Evolutionary conservation across 306 rosid genomes (phyloP), one percentile per base, ranked within the genome.

Genomic region (Cicer pinnatifidum): DNA sequence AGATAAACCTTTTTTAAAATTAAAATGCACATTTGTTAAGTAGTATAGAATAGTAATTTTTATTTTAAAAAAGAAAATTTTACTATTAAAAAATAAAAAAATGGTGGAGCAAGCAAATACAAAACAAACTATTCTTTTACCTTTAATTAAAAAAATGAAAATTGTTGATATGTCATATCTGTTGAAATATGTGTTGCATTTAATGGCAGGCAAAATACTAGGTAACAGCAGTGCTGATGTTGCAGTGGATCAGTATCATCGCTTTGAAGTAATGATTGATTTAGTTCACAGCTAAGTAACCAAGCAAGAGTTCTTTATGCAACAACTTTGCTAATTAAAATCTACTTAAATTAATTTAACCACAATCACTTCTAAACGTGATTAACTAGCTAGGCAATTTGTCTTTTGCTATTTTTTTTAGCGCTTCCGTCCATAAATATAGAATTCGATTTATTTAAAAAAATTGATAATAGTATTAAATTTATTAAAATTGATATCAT

Each of bases 241-340:
- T 46, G 87, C 97, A 5, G 95, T 89, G 77, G 97, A 91, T 81
- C 86, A 89, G 11, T 91, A 86, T 75, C 95, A 86, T 72, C 82
- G 81, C 20, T 89, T 77, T 66, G 62, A 85, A 23, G 97, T 81
- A 33, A 71, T 20, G 64, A 15, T 15, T 40, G 28, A 15, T 59
- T 37, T 16, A 63, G 0, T 52, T 71, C 33, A 8, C 39, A 33
- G 58, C 33, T 46, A 47, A 37, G 46, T 68, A 48, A 8, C 20
- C 59, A 43, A 44, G 5, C 7, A 67, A 37, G 11, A 43, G 9
- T 64, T 63, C n/a, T 57, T 53, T 41, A 4, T 13, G 11, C 8
- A 13, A 45, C 1, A 11, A 45, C 1, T 11, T 46, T 5, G 3
- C 40, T 53, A 17, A 17, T n/a, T 11, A 47, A 72, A 44, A 15